Conservation (phyloP, 371 early-diverging fungal species). For the Rhizopus delemar region DNA sequence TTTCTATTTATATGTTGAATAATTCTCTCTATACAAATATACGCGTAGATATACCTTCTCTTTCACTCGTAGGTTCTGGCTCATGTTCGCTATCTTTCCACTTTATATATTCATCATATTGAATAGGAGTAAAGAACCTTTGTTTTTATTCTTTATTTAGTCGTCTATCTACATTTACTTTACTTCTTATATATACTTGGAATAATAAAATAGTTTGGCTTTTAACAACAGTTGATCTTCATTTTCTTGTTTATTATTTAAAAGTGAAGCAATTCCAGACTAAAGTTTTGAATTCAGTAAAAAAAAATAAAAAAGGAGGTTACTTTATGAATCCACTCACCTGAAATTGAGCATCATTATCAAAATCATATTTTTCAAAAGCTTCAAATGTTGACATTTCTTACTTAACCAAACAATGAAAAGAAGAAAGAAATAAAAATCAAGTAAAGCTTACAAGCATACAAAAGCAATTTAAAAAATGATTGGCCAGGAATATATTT, state of each 20-base stretch:
- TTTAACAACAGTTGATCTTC: constrained; percentile 20
- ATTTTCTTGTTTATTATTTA: constrained; percentile 23
- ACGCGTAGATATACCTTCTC: background rate
- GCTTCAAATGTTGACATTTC: constrained; percentile 12
- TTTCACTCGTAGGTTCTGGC: background rate
- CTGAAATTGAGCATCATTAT: constrained; percentile 25
- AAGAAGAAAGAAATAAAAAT: constrained; percentile 10
- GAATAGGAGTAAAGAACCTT: constrained; percentile 17
- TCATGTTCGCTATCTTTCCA: constrained; percentile 25
- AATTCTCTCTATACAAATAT: background rate
- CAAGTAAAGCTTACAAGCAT: background rate
- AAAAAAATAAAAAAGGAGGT: background rate
- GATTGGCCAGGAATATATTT: background rate
- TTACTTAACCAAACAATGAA: background rate
- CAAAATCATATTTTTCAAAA: constrained; percentile 25
- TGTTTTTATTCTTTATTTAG: background rate
- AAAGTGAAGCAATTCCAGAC: constrained; percentile 24
- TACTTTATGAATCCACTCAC: constrained; percentile 4
- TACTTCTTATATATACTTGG: constrained; percentile 19
- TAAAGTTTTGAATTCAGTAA: background rate
- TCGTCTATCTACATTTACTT: background rate
- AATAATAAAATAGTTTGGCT: constrained; percentile 33
- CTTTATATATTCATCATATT: constrained; percentile 18
- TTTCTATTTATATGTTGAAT: background rate
- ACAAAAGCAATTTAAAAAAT: background rate